Percentiles rank a stretch among this genome's conserved stretches.
Conservation (phyloP, 2,329 filamentous ascomycete species). For the Calonectria naviculata region DNA sequence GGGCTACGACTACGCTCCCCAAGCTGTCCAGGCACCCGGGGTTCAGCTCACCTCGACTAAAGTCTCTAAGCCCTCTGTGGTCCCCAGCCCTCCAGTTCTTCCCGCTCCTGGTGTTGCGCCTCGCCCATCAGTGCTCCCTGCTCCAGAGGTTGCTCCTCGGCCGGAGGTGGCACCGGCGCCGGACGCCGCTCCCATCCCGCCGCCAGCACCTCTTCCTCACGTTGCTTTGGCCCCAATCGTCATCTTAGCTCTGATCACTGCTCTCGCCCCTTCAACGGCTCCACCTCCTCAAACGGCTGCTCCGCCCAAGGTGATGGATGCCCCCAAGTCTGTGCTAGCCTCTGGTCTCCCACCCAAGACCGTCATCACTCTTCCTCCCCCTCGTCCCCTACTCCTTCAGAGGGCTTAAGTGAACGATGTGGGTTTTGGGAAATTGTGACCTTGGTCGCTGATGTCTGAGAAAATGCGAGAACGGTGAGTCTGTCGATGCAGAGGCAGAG, state of each 20-base stretch:
- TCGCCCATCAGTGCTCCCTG: neutral
- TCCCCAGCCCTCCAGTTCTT: neutral
- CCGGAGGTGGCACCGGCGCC: conserved; percentile 18
- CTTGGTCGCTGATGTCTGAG: no score
- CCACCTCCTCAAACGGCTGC: conserved; percentile 7
- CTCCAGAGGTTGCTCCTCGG: conserved; percentile 11
- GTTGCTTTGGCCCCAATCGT: conserved; percentile 27
- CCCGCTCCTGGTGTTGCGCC: conserved; percentile 14
- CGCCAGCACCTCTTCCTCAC: conserved; percentile 17
- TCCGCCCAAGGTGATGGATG: conserved; percentile 12
- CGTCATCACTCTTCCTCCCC: conserved; percentile 4
- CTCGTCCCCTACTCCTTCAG: neutral
- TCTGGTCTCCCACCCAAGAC: conserved; percentile 11
- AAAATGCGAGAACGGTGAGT: neutral
- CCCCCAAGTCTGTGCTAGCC: conserved; percentile 15
- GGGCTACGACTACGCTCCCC: conserved; percentile 9
- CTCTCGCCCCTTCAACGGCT: conserved; percentile 11
- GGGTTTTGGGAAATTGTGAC: neutral
- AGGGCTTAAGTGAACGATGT: neutral
- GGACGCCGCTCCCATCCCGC: conserved; percentile 1
- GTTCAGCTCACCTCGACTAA: neutral
- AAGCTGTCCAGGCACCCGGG: neutral
- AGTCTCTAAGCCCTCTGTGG: neutral
- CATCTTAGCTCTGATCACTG: conserved; percentile 8
- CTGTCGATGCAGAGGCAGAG: neutral